Conservation (phyloP, 2,329 filamentous ascomycete species). For the Trichoderma polysporum region DNA sequence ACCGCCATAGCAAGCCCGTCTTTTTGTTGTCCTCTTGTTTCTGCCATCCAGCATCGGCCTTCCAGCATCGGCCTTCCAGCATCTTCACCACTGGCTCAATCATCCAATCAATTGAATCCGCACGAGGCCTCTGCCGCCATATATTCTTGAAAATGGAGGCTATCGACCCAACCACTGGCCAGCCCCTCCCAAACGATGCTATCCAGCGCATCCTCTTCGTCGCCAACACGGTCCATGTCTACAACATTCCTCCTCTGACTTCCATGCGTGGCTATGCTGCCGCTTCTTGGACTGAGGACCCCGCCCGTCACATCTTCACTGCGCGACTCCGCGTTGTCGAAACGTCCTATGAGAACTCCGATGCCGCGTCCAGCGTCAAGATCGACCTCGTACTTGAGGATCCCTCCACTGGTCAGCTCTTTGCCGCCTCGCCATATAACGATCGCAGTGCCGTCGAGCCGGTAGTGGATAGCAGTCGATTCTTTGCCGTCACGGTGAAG, state of each 20-base stretch:
- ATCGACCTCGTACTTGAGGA: conserved; percentile 81
- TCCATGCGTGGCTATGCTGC: conserved; percentile 79
- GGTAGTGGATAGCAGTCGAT: conserved; percentile 74
- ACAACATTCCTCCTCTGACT: conserved; percentile 78
- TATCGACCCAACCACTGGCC: conserved; percentile 70
- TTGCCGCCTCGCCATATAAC: conserved; percentile 81
- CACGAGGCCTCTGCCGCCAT: no score
- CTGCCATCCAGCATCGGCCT: not conserved
- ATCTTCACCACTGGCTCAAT: no score
- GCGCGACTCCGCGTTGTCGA: conserved; percentile 77
- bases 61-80: not conserved
- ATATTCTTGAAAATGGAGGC: conserved; percentile 51
- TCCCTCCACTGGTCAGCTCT: conserved; percentile 67
- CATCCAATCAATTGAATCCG: not conserved
- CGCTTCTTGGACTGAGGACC: conserved; percentile 70
- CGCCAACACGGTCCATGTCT: conserved; percentile 74
- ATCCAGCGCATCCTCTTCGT: conserved; percentile 85
- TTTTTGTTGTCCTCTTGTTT: not conserved
- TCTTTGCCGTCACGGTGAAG: conserved; percentile 80
- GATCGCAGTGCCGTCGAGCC: conserved; percentile 67
- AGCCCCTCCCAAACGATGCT: conserved; percentile 66
- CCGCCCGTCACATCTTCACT: conserved; percentile 78
- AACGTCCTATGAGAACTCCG: conserved; percentile 55
- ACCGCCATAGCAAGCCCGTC: not conserved
- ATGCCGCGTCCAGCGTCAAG: conserved; percentile 54